Conservation (phyloP, 176 grass and related monocot genomes). For the Oropetium thomaeum region DNA sequence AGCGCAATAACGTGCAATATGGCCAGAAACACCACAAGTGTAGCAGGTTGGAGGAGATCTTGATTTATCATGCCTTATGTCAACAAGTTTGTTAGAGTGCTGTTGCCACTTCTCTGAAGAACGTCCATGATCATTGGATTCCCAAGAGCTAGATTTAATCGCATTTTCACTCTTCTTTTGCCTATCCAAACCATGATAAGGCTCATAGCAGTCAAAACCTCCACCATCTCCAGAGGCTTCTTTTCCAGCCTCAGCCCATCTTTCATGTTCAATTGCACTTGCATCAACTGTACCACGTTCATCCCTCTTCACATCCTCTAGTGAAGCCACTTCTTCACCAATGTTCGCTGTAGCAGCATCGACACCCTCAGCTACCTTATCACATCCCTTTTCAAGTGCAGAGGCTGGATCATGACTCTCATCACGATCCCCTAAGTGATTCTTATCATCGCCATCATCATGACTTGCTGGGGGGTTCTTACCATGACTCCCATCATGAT, state of each 20-base stretch:
- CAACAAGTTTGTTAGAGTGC: slow-evolving; percentile 21
- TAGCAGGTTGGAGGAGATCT: slow-evolving; percentile 41
- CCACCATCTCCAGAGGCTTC: slow-evolving; percentile 24
- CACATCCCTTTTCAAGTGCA: slow-evolving; percentile 16
- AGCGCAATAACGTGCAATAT: slow-evolving; percentile 34
- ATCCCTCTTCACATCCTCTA: slow-evolving; percentile 17
- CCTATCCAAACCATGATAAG: slow-evolving; percentile 54
- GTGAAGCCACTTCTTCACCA: slow-evolving; percentile 7
- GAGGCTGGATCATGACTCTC: slow-evolving; percentile 9
- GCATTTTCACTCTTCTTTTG: slow-evolving; percentile 34
- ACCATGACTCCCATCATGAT: background rate
- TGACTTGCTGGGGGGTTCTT: slow-evolving; percentile 13
- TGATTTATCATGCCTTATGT: slow-evolving; percentile 30
- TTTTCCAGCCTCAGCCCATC: slow-evolving; percentile 48
- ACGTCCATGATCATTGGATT: slow-evolving; percentile 7
- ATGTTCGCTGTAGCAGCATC: slow-evolving; percentile 20
- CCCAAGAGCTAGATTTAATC: slow-evolving; percentile 31
- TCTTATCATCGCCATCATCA: slow-evolving; percentile 16
- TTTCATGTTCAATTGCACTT: slow-evolving; percentile 47
- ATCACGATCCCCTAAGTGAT: background rate
- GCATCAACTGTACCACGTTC: slow-evolving; percentile 19
- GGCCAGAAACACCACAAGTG: slow-evolving; percentile 33
- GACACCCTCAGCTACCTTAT: background rate
- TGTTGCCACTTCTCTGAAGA: slow-evolving; percentile 25
- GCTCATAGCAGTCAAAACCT: slow-evolving; percentile 54